Conservation (phyloP, 2,329 filamentous ascomycete genomes). For the Microsporum audouinii region DNA sequence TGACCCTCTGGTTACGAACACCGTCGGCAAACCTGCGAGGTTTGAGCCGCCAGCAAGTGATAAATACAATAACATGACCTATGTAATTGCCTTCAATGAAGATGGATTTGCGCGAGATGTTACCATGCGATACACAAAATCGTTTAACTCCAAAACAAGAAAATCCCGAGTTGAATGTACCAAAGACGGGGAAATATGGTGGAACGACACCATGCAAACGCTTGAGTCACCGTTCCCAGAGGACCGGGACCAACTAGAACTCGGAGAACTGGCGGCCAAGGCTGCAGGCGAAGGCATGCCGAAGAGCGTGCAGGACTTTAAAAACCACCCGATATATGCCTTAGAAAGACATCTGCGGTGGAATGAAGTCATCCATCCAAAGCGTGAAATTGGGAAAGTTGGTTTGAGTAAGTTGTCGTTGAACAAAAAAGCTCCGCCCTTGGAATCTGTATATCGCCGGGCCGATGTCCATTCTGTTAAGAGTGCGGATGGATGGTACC, state of each 20-base stretch:
- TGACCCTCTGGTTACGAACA: constrained; percentile 71
- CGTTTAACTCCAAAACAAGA: constrained; percentile 81
- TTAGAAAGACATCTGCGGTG: constrained; percentile 72
- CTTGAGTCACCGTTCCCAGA: constrained; percentile 35
- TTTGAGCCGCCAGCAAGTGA: constrained; percentile 78
- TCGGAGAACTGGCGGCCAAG: constrained; percentile 59
- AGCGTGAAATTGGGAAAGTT: constrained; percentile 64
- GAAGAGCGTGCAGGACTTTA: constrained; percentile 74
- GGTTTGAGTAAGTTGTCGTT: constrained; percentile 38
- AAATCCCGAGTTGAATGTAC: constrained; percentile 65
- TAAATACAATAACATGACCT: constrained; percentile 62
- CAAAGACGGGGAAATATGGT: constrained; percentile 46
- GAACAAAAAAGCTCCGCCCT: constrained; percentile 41
- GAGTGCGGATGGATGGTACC: constrained; percentile 82
- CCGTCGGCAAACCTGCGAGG: constrained; percentile 60
- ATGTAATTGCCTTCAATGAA: constrained; percentile 75
- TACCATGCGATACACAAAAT: constrained; percentile 75
- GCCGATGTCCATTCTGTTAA: constrained; percentile 66
- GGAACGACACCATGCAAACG: constrained; percentile 34
- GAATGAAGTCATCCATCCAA: constrained; percentile 70
- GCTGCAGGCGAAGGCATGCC: constrained; percentile 75
- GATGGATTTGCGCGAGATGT: constrained; percentile 73
- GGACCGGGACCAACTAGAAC: constrained; percentile 74
- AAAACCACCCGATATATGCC: constrained; percentile 71
- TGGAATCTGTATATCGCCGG: constrained; percentile 74